Percentiles rank a stretch among this genome's conserved stretches.
These are phyloP conservation scores for Comarum palustre DNA, from an alignment of 306 rosid genomes.

Conservation along the genomic window DNA sequence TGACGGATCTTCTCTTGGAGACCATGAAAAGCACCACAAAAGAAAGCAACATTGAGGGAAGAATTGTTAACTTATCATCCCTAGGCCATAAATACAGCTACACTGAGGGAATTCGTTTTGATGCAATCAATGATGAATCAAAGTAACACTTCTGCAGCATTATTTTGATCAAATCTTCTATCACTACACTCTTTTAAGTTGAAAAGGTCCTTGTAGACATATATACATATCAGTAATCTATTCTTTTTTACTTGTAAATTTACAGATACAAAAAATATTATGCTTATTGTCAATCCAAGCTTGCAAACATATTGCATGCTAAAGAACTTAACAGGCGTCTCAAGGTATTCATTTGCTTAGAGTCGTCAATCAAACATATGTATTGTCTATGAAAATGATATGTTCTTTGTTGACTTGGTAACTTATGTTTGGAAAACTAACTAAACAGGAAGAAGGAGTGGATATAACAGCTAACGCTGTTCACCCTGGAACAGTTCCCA, in stretches of 20 bases:
- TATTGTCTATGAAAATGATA: background rate
- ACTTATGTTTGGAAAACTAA: background rate
- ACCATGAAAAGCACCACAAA: slow-evolving; percentile 59
- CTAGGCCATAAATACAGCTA: slow-evolving; percentile 50
- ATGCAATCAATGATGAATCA: slow-evolving; percentile 55
- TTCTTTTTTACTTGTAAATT: background rate
- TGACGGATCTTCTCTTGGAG: slow-evolving; percentile 72
- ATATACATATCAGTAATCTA: background rate
- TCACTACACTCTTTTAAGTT: background rate
- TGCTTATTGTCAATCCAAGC: slow-evolving; percentile 85
- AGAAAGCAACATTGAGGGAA: slow-evolving; percentile 60
- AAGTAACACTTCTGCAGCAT: slow-evolving; percentile 29
- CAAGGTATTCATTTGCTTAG: slow-evolving; percentile 43
- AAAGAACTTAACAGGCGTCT: slow-evolving; percentile 72
- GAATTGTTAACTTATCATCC: slow-evolving; percentile 67
- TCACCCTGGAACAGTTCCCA: slow-evolving; percentile 38
- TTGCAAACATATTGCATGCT: slow-evolving; percentile 72
- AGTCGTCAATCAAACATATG: background rate
- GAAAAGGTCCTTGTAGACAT: background rate
- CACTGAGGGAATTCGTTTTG: slow-evolving; percentile 59
- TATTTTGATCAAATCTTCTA: background rate
- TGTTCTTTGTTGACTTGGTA: background rate
- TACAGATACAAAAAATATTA: slow-evolving; percentile 48
- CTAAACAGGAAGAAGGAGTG: slow-evolving; percentile 22
- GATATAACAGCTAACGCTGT: slow-evolving; percentile 38